A percentile compares a stretch with the other conserved stretches of the same genome.
phyloP scores from a whole-genome alignment of 441 rosid species.

The Jatropha podagrica region DNA sequence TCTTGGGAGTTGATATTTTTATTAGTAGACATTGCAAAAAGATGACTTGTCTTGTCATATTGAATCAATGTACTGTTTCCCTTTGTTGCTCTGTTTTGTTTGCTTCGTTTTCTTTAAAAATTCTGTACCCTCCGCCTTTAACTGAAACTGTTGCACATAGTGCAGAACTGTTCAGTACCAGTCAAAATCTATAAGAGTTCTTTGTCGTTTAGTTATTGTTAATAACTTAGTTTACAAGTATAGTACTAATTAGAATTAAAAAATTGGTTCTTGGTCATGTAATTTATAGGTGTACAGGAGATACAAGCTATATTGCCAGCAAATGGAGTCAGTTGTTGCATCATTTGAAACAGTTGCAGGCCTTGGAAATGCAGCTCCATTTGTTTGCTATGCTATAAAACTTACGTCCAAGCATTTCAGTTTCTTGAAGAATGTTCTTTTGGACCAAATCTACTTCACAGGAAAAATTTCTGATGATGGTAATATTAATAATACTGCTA shows the following conservation, averaged over 20 bases:
- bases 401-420: conserved; percentile 41
- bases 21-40: conserved; percentile 27
- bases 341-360: conserved; percentile 50
- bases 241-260: too few relatives aligned
- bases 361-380: conserved; percentile 57
- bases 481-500: neutral
- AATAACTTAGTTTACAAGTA: too few relatives aligned
- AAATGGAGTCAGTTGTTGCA: conserved; percentile 45
- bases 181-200: conserved; percentile 6
- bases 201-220: neutral
- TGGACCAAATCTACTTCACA: conserved; percentile 38
- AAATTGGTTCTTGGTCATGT: neutral
- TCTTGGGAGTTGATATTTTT: conserved; percentile 36
- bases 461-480: conserved; percentile 11
- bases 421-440: conserved; percentile 33
- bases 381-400: conserved; percentile 34
- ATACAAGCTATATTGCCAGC: conserved; percentile 46
- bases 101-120: conserved; percentile 3
- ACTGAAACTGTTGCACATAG: neutral
- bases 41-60: conserved; percentile 53
- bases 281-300: conserved; percentile 39
- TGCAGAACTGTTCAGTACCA: neutral
- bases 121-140: neutral
- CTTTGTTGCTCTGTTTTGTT: conserved; percentile 23
- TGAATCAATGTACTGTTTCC: conserved; percentile 42